phyloP scores from a whole-genome alignment of 768 basidiomycete genomes.

The Tulasnella sp. region DNA sequence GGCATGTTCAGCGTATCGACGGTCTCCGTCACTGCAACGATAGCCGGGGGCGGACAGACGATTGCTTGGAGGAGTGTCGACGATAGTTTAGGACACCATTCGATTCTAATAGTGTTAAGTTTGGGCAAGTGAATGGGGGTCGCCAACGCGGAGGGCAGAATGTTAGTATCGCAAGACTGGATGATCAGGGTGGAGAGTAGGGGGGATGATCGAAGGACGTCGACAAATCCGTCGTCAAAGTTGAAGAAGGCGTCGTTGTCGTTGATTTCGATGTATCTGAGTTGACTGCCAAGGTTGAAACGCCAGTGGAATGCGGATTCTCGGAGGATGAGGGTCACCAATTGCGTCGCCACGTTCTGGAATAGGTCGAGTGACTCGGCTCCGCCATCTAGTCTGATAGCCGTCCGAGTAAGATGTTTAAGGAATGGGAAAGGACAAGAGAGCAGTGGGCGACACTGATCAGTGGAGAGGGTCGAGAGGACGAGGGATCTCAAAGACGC shows the following conservation, averaged over 20 bases:
- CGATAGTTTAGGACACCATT: not conserved
- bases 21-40: not conserved
- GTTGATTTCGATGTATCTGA: not conserved
- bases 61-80: not conserved
- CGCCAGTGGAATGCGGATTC: not conserved
- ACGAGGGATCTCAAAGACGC: not conserved
- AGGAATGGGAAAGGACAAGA: not conserved
- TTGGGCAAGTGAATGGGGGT: not conserved
- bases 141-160: not conserved
- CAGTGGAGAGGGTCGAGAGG: not conserved
- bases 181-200: not conserved
- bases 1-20: not conserved
- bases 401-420: not conserved
- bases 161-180: not conserved
- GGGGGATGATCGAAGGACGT: not conserved
- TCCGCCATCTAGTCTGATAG: not conserved
- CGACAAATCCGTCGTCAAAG: not conserved
- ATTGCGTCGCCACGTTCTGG: not conserved
- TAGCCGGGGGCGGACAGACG: not conserved
- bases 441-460: not conserved
- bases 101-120: not conserved
- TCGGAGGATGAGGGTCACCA: not conserved
- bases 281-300: not conserved
- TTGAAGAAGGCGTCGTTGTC: not conserved
- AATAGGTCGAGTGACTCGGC: not conserved